Evolutionary conservation across 2,329 filamentous ascomycete species (phyloP), one percentile per base, ranked within the genome.

Genomic region (Chaetothyriales sp.): DNA sequence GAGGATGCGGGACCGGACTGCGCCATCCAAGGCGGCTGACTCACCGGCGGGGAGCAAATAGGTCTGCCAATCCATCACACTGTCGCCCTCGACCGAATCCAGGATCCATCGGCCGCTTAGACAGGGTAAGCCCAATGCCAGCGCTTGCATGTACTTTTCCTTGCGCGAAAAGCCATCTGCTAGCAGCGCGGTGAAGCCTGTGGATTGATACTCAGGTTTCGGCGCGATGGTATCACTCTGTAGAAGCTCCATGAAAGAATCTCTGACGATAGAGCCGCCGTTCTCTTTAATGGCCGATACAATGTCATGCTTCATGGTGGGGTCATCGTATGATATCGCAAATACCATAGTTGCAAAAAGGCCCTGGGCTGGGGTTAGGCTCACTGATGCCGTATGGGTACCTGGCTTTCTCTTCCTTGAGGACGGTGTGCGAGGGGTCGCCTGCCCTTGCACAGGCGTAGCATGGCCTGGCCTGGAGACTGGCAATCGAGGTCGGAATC

Each of bases 101-200:
- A 78, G 74, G 46, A 94, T 71, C 90, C 92, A 98, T 50, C 82
- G 81, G 5, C 80, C 77, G 5, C 86, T 83, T 1, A 98, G 73
- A 61, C 89, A 95, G 0, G 92, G 92, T 0, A 98, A 68, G 0
- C 86, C 87, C 0, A 98, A 76, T 0, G 92, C 89, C 1, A 98
- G 76, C 0, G 92, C 92, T 68, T 96, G 89, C 74, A 96, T 85
- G 65, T 92, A 95, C 64, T 96, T 98, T 47, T 81, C 78, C 55
- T 87, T 88, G 46, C 90, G 80, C 5, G 85, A 92, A 64, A 95
- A 84, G 3, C 79, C 78, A 61, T 96, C 86, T 0, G 89, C 83
- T 53, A 98, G 85, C 12, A 96, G 70, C 3, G 87, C 89, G 0
- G 85, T 80, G 62, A 98, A 96, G 0, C 86, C 83, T 1, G 81